Conservation (phyloP, 208 protist genomes). For the Cochliopodium minus region DNA sequence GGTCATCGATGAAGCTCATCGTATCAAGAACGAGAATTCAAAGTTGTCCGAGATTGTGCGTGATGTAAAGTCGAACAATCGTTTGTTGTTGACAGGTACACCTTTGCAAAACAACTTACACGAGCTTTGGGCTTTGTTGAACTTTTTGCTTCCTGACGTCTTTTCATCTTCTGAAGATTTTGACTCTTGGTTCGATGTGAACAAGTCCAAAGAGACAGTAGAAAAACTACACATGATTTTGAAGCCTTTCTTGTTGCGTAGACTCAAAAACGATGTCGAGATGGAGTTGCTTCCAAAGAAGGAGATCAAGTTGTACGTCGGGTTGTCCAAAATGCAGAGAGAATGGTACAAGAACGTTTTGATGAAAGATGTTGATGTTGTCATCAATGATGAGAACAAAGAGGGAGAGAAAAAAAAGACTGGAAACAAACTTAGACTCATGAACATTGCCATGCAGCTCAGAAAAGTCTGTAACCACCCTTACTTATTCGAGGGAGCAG, state of each 20-base stretch:
- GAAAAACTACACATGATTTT: conserved; percentile 44
- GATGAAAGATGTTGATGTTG: conserved; percentile 69
- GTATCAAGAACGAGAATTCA: conserved; percentile 6
- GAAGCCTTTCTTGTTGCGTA: conserved; percentile 79
- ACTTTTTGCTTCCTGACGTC: conserved; percentile 68
- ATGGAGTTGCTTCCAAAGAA: conserved; percentile 87
- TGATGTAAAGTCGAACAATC: conserved; percentile 19
- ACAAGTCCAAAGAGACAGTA: conserved; percentile 18
- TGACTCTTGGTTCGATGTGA: conserved; percentile 41
- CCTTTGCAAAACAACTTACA: conserved; percentile 78
- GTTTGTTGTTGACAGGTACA: conserved; percentile 58
- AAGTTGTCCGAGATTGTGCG: conserved; percentile 14
- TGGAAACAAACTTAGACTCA: conserved; percentile 32
- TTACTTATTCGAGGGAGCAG: conserved; percentile 32
- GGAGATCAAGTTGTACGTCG: conserved; percentile 82
- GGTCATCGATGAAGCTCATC: conserved; percentile 96
- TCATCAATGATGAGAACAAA: conserved; percentile 42
- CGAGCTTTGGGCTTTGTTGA: conserved; percentile 78
- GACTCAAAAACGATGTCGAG: conserved; percentile 84
- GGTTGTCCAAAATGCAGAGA: conserved; percentile 69
- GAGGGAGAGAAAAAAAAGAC: conserved; percentile 29
- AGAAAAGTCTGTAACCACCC: conserved; percentile 22
- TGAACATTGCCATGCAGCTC: conserved; percentile 64
- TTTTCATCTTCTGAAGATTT: conserved; percentile 60
- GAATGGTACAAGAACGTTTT: conserved; percentile 81